Evolutionary conservation across 306 rosid species (phyloP).

Genomic region (Ziziphus jujuba): DNA sequence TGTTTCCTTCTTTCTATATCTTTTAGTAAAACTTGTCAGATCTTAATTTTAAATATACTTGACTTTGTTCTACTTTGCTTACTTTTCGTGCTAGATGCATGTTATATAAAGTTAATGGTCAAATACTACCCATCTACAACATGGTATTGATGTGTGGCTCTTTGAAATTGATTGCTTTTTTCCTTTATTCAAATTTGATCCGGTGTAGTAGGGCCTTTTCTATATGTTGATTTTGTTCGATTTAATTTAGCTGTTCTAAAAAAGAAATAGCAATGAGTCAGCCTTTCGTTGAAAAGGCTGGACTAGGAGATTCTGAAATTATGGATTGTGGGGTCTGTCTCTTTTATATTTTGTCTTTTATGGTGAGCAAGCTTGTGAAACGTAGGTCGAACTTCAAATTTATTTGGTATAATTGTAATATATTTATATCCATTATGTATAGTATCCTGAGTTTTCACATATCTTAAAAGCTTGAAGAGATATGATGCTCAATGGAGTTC

Average conservation of each 20-base stretch:
- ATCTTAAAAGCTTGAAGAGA: too few relatives aligned
- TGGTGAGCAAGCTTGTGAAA: neutral
- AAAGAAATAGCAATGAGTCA: neutral
- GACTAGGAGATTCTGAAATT: conserved; percentile 33
- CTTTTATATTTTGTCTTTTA: neutral
- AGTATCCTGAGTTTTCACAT: too few relatives aligned
- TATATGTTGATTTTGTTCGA: conserved; percentile 8
- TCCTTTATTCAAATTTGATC: conserved; percentile 9
- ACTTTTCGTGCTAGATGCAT: neutral
- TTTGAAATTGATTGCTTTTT: neutral
- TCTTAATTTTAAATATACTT: neutral
- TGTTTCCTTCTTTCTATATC: conserved; percentile 31
- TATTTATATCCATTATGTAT: too few relatives aligned
- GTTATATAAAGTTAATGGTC: neutral
- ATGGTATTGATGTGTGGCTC: neutral
- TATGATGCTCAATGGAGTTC: too few relatives aligned
- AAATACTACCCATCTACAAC: neutral
- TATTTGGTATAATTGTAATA: too few relatives aligned
- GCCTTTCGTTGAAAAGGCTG: conserved; percentile 17
- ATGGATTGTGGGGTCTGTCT: conserved; percentile 30
- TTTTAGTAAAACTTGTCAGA: conserved; percentile 30
- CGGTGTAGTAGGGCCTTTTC: conserved; percentile 16
- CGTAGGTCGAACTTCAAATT: too few relatives aligned
- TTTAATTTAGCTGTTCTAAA: neutral
- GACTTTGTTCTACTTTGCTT: neutral